Conservation (phyloP, 768 basidiomycete species). For the Solioccasus polychromus region DNA sequence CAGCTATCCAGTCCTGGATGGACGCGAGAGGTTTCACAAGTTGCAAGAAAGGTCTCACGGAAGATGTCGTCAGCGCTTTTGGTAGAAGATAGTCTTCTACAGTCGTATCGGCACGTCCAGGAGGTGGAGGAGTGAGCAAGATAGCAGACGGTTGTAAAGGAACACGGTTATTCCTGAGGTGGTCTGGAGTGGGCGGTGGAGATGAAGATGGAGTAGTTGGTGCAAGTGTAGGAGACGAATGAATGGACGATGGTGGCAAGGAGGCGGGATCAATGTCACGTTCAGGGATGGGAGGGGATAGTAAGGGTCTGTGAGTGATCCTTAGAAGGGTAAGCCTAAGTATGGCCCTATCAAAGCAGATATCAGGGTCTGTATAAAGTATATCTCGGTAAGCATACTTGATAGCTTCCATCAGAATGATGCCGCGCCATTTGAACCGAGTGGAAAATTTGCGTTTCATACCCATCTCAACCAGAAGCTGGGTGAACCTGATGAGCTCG, state of each 20-base stretch:
- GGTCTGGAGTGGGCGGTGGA: constrained; percentile 66
- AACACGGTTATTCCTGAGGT: constrained; percentile 74
- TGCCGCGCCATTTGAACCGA: constrained; percentile 68
- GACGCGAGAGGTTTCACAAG: constrained; percentile 60
- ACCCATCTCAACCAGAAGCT: constrained; percentile 89
- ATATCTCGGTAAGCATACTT: constrained; percentile 56
- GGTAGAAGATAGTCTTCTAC: constrained; percentile 82
- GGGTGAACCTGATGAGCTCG: constrained; percentile 73
- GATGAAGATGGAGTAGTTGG: constrained; percentile 57
- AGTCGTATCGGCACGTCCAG: constrained; percentile 48
- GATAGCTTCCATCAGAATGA: constrained; percentile 74
- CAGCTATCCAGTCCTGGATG: constrained; percentile 72
- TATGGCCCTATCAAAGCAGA: constrained; percentile 50
- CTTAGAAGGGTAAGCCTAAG: constrained; percentile 73
- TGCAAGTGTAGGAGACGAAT: constrained; percentile 58
- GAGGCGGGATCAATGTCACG: constrained; percentile 81
- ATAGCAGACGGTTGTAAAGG: constrained; percentile 65
- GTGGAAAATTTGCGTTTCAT: constrained; percentile 67
- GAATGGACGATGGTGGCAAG: constrained; percentile 50
- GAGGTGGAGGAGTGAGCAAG: constrained; percentile 48
- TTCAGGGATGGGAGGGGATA: constrained; percentile 80
- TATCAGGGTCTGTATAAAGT: constrained; percentile 3
- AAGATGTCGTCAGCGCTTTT: constrained; percentile 70
- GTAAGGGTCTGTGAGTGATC: constrained; percentile 71
- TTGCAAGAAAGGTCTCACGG: constrained; percentile 68